Evolutionary conservation across 306 rosid genomes (phyloP).

Genomic region (Castanea mollissima): DNA sequence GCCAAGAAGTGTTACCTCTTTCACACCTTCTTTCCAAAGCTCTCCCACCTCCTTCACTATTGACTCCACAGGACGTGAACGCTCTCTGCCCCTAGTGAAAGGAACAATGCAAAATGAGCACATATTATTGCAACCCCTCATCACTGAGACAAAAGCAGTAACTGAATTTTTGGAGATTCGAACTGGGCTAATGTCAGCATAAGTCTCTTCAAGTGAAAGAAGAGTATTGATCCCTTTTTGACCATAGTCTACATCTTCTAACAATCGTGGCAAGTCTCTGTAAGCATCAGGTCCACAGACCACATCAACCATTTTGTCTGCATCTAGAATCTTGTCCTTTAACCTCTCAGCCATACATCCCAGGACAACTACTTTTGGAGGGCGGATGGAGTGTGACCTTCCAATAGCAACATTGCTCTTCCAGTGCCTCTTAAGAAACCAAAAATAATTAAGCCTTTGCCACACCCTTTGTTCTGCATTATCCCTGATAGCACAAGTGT

Average conservation of each 20-base stretch:
- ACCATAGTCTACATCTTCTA: constrained; percentile 89
- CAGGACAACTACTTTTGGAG: constrained; percentile 92
- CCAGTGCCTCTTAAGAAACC: constrained; percentile 98
- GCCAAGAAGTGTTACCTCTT: constrained; percentile 95
- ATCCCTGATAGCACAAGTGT: constrained; percentile 97
- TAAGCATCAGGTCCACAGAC: constrained; percentile 98
- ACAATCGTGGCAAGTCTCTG: constrained; percentile 77
- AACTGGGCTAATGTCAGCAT: constrained; percentile 90
- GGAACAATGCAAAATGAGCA: constrained; percentile 97
- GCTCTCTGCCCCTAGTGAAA: constrained; percentile 92
- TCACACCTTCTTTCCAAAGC: constrained; percentile 87
- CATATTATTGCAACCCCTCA: constrained; percentile 99
- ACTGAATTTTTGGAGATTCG: constrained; percentile 79
- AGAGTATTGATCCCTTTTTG: constrained; percentile 96
- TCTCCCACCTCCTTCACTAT: constrained; percentile 88
- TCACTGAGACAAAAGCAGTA: constrained; percentile 84
- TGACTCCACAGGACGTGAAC: constrained; percentile 90
- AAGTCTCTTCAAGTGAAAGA: constrained; percentile 95
- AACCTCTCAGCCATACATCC: constrained; percentile 99
- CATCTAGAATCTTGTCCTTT: constrained; percentile 86
- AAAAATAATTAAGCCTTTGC: constrained; percentile 98
- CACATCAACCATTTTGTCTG: constrained; percentile 97
- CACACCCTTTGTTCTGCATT: constrained; percentile 97
- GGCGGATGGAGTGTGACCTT: constrained; percentile 63
- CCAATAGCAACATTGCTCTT: constrained; percentile 77